Conservation (phyloP, 495 filamentous ascomycete species). For the Neurospora sp. region DNA sequence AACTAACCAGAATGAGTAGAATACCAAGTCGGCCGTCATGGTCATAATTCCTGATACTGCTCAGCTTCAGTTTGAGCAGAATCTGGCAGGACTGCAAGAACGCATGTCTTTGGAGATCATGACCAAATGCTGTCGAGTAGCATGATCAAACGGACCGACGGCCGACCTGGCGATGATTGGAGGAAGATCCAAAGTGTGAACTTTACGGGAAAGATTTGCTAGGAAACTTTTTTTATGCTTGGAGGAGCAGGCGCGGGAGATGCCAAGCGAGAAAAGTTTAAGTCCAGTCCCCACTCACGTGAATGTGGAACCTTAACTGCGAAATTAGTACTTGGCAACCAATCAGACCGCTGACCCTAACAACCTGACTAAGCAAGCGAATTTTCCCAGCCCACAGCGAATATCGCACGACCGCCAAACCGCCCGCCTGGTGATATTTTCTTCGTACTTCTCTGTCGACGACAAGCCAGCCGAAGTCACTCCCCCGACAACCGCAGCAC, state of each 20-base stretch:
- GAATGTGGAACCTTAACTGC: background rate
- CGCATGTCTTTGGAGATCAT: background rate
- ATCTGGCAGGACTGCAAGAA: background rate
- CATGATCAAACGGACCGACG: background rate
- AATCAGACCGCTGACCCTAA: slow-evolving; percentile 14
- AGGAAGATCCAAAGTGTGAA: background rate
- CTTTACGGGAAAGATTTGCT: background rate
- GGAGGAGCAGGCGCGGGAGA: background rate
- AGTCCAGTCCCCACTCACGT: slow-evolving; percentile 1
- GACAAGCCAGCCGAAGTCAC: slow-evolving; percentile 5
- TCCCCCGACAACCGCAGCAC: slow-evolving; percentile 15
- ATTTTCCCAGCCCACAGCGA: slow-evolving; percentile 12
- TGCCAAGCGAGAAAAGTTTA: slow-evolving; percentile 1
- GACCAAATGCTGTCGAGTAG: background rate
- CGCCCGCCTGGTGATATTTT: slow-evolving; percentile 7
- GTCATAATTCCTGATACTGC: background rate
- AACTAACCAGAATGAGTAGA: slow-evolving; percentile 5
- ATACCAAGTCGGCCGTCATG: background rate
- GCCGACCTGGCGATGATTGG: background rate
- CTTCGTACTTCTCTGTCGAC: slow-evolving; percentile 9
- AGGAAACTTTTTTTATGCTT: background rate
- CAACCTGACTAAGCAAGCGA: background rate
- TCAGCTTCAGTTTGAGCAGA: background rate
- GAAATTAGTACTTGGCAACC: background rate
- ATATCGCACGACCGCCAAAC: slow-evolving; percentile 5